phyloP scores from a whole-genome alignment of 805 yeast genomes.

The Isabelozyma rhagii region DNA sequence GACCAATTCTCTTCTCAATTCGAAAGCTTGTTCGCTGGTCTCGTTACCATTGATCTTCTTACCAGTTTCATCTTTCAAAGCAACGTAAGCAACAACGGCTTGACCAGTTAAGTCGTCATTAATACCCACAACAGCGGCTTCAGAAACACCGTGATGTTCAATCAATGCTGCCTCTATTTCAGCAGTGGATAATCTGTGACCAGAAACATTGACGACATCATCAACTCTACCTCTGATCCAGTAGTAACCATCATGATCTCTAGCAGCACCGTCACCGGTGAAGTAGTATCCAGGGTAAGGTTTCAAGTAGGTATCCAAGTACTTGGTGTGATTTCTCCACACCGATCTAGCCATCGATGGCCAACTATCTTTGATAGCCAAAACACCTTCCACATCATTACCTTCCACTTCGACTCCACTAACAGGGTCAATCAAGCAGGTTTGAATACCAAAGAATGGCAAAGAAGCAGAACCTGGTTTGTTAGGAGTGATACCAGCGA shows the following conservation, averaged over 20 bases:
- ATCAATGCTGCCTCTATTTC: conserved; percentile 92
- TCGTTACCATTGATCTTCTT: conserved; percentile 43
- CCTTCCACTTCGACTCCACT: conserved; percentile 80
- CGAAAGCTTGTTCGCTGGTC: conserved; percentile 44
- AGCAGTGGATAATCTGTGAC: conserved; percentile 97
- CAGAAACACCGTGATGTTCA: conserved; percentile 78
- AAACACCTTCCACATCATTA: conserved; percentile 93
- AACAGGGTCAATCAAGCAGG: conserved; percentile 92
- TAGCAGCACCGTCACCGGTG: conserved; percentile 98
- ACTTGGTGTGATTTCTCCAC: conserved; percentile 82
- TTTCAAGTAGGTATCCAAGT: conserved; percentile 84
- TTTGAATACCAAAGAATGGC: conserved; percentile 93
- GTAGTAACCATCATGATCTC: conserved; percentile 93
- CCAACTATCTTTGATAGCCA: conserved; percentile 89
- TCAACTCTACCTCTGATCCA: conserved; percentile 99
- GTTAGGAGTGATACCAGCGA: conserved; percentile 92
- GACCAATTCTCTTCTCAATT: conserved; percentile 68
- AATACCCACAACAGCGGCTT: conserved; percentile 93
- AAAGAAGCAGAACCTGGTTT: conserved; percentile 97
- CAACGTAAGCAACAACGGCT: conserved; percentile 93
- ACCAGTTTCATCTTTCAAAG: conserved; percentile 67
- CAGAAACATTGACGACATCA: conserved; percentile 96
- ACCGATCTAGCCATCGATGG: conserved; percentile 99
- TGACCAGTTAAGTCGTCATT: conserved; percentile 96
- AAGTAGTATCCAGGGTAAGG: conserved; percentile 94